Evolutionary conservation across 2,329 filamentous ascomycete species (phyloP).

Genomic region (Fragosphaeria purpurea): DNA sequence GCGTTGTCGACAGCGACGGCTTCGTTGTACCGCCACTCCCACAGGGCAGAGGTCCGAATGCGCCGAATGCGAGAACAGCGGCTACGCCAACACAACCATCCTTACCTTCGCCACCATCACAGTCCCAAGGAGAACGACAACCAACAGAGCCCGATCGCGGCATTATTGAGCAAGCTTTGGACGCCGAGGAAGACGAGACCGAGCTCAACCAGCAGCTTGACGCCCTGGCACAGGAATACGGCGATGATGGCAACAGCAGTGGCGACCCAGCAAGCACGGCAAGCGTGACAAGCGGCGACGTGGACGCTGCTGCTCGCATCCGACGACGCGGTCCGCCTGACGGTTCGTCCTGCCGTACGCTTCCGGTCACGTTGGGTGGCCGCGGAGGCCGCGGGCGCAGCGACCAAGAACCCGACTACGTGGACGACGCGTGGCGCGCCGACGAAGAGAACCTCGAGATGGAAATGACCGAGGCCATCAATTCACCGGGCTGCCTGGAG

Average conservation of each 20-base stretch:
- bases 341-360: conserved; percentile 13
- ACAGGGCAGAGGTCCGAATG: conserved; percentile 14
- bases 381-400: neutral
- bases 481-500: conserved; percentile 44
- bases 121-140: too few relatives aligned
- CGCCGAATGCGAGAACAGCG: neutral
- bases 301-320: neutral
- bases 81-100: neutral
- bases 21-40: conserved; percentile 53
- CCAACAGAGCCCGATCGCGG: too few relatives aligned
- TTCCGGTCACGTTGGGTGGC: conserved; percentile 7
- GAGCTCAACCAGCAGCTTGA: conserved; percentile 24
- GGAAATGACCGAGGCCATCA: conserved; percentile 62
- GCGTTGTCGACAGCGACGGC: conserved; percentile 49
- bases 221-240: conserved; percentile 34
- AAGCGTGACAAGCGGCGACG: neutral
- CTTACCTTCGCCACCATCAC: too few relatives aligned
- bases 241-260: conserved; percentile 22
- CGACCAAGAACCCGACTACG: conserved; percentile 36
- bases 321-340: conserved; percentile 7
- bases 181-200: conserved; percentile 3
- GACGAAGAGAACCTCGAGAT: conserved; percentile 57
- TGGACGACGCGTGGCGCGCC: conserved; percentile 52
- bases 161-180: conserved; percentile 11
- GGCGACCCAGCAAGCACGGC: conserved; percentile 3